These are phyloP conservation scores for Colletotrichum abscissum DNA, from an alignment of 2,329 filamentous ascomycete species.

Conservation along the genomic window DNA sequence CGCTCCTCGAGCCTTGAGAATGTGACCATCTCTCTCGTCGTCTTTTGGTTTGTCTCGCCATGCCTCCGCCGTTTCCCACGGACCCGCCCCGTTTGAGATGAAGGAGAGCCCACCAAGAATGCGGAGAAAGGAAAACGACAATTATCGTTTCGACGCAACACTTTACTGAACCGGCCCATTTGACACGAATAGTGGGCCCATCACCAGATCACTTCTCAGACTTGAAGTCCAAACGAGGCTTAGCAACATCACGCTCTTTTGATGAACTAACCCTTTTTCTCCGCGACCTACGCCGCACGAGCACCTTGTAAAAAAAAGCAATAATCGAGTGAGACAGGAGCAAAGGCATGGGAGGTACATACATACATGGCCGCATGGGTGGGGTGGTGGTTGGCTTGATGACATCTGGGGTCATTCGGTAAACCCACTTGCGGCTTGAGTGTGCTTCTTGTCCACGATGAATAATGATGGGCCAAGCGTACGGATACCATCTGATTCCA, in stretches of 20 bases:
- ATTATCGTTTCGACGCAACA: constrained; percentile 14
- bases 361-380: background rate
- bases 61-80: background rate
- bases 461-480: background rate
- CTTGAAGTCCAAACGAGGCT: constrained; percentile 14
- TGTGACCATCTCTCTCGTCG: constrained; percentile 7
- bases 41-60: background rate
- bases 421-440: background rate
- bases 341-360: background rate
- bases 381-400: background rate
- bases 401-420: constrained; percentile 1
- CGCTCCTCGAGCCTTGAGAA: background rate
- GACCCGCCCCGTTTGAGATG: background rate
- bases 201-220: constrained; percentile 30
- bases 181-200: constrained; percentile 24
- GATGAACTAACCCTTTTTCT: background rate
- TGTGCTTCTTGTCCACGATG: background rate
- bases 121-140: constrained; percentile 12
- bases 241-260: constrained; percentile 4
- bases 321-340: background rate
- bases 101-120: constrained; percentile 9
- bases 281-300: constrained; percentile 3
- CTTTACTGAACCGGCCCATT: background rate
- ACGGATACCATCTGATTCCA: background rate
- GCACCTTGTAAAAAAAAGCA: background rate